Evolutionary conservation across 306 rosid genomes (phyloP), one percentile per base, ranked within the genome.

Genomic region (Vigna angularis): DNA sequence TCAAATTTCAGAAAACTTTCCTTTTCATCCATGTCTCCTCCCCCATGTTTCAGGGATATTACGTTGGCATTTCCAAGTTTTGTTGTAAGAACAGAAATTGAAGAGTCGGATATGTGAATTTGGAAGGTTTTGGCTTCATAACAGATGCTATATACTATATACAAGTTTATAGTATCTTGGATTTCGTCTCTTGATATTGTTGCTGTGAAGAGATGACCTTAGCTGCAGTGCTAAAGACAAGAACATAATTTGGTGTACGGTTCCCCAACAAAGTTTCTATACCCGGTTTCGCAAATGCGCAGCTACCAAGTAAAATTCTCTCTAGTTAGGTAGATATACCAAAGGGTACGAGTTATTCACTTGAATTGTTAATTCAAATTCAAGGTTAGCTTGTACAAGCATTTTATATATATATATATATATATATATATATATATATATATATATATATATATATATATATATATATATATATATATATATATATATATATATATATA

Each of bases 61-160:
- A 86, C 94, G 42, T 17, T 90, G 70, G 86, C 96, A 36, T 94
- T 94, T 76, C 98, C 98, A 4, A 94, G 97, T 88, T 94, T 94
- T 85, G 77, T 85, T 16, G 53, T 69, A 72, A 85, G 42, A 51
- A 44, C 93, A 42, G 97, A 92, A 44, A 68, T 87, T 24, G 98
- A 91, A 52, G 97, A 94, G 52, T 71, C 80, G 6, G 89, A 86
- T 0, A 55, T 80, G 11, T 85, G 87, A 88, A 18, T 47, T 69
- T 2, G 40, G 76, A 12, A 63, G 51, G 73, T 51, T 36, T 73
- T 26, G 32, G 52, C 5, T 61, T 32, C 67, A 70, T 58, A 48
- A 8, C 34, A 66, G 24, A 26, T 52, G 67, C 40, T 65, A 12
- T 74, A 24, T 20, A 20, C 42, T 36, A 36, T n/a, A 4, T 18